phyloP scores from a whole-genome alignment of 2,329 filamentous ascomycete species.

The Talaromyces atroroseus region DNA sequence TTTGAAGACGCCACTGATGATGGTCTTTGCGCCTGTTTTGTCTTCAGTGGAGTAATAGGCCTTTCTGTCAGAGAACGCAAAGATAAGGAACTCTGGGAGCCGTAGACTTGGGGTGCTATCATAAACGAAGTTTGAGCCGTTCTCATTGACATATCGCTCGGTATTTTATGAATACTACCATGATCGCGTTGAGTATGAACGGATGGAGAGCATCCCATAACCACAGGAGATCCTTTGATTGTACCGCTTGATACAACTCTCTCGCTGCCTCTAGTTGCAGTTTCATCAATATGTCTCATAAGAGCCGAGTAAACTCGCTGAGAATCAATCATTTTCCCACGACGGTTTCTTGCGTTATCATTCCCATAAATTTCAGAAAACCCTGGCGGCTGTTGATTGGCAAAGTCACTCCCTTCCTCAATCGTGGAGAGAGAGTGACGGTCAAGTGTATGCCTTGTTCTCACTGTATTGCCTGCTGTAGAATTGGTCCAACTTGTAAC shows the following conservation, averaged over 20 bases:
- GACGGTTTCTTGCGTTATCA: not conserved
- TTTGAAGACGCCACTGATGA: constrained; percentile 17
- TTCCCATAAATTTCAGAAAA: constrained; percentile 13
- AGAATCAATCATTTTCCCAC: constrained; percentile 27
- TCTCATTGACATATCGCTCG: constrained; percentile 27
- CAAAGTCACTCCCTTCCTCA: constrained; percentile 32
- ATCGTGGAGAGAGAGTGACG: constrained; percentile 40
- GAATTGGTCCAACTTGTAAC: constrained; percentile 48
- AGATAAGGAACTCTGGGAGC: constrained; percentile 9
- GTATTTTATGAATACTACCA: constrained; percentile 27
- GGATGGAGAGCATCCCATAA: constrained; percentile 27
- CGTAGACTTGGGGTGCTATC: constrained; percentile 16
- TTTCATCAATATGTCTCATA: constrained; percentile 35
- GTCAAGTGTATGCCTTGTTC: constrained; percentile 27
- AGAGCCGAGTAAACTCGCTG: constrained; percentile 41
- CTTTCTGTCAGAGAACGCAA: constrained; percentile 1
- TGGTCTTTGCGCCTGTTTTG: not conserved
- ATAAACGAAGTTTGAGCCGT: constrained; percentile 29
- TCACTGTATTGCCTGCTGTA: constrained; percentile 37
- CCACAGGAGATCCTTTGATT: constrained; percentile 26
- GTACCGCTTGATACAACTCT: constrained; percentile 24
- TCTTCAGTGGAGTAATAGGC: constrained; percentile 13
- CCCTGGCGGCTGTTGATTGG: constrained; percentile 21
- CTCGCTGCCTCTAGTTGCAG: constrained; percentile 15
- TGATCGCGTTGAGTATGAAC: constrained; percentile 20